Conservation (phyloP, 352 stramenopile genomes). For the Globisporangium lucens region DNA sequence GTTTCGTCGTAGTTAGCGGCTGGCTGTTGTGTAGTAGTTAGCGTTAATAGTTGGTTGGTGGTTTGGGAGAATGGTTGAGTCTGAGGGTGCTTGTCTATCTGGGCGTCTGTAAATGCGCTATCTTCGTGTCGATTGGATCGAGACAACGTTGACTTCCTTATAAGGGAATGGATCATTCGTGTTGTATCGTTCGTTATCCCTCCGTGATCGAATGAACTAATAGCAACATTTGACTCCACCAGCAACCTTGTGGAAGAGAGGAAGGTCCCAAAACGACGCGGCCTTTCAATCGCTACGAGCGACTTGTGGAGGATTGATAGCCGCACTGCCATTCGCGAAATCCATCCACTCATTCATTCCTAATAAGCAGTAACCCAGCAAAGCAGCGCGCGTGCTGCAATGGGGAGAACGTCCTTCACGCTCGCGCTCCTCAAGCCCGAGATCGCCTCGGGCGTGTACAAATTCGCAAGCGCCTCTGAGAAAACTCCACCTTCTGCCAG, state of each 20-base stretch:
- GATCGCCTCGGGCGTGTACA: slow-evolving; percentile 54
- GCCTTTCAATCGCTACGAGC: neutral
- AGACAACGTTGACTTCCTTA: too few species aligned
- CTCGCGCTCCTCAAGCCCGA: slow-evolving; percentile 58
- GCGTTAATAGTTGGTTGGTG: neutral
- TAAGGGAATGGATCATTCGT: too few species aligned
- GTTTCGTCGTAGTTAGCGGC: neutral
- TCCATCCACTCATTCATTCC: too few species aligned
- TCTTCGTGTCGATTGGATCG: too few species aligned
- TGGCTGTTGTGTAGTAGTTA: neutral
- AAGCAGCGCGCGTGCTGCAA: neutral
- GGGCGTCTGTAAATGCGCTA: too few species aligned
- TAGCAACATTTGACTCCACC: neutral
- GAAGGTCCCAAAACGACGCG: neutral
- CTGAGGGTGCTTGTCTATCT: neutral
- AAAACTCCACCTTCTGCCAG: neutral
- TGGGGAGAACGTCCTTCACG: slow-evolving; percentile 29
- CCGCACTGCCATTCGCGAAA: too few species aligned
- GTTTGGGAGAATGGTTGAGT: neutral
- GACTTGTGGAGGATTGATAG: neutral
- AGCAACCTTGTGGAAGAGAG: neutral
- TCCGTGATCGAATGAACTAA: too few species aligned
- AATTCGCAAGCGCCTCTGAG: slow-evolving; percentile 17
- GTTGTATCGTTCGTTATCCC: too few species aligned
- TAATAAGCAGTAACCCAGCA: too few species aligned